Conservation (phyloP, 2,329 filamentous ascomycete genomes). For the Fonsecaea erecta region DNA sequence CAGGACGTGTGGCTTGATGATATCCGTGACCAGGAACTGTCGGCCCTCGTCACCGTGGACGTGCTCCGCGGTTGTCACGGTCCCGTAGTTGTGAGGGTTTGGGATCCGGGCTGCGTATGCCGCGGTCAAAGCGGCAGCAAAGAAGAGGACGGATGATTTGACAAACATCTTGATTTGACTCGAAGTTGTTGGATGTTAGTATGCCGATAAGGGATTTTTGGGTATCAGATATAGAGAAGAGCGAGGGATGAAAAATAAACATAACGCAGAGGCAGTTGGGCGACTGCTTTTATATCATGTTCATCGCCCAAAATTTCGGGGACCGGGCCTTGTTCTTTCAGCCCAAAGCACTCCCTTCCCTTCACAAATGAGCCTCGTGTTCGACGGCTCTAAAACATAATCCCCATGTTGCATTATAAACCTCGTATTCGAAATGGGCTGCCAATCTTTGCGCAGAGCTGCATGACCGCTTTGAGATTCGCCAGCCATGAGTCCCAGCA, state of each 20-base stretch:
- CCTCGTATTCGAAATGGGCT: not conserved
- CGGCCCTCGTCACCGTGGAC: not conserved
- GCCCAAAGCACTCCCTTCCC: not conserved
- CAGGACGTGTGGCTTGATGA: not conserved
- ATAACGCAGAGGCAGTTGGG: not conserved
- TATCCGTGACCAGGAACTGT: not conserved
- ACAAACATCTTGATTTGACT: not conserved
- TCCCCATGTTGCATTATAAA: not conserved
- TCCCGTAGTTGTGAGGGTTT: not conserved
- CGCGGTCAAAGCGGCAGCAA: not conserved
- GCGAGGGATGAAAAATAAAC: not conserved
- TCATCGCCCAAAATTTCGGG: not conserved
- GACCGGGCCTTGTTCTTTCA: not conserved
- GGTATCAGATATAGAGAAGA: not conserved
- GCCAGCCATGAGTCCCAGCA: not conserved
- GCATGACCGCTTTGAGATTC: not conserved
- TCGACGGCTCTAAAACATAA: not conserved
- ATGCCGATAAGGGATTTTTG: not conserved
- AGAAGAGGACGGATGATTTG: not conserved
- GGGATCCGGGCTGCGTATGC: not conserved
- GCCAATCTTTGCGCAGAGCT: not conserved
- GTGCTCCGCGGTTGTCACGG: not conserved
- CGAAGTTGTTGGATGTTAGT: not conserved
- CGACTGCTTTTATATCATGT: not conserved
- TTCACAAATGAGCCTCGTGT: not conserved